phyloP scores from a whole-genome alignment of 2,329 filamentous ascomycete genomes.

The Thielaviopsis euricoi region DNA sequence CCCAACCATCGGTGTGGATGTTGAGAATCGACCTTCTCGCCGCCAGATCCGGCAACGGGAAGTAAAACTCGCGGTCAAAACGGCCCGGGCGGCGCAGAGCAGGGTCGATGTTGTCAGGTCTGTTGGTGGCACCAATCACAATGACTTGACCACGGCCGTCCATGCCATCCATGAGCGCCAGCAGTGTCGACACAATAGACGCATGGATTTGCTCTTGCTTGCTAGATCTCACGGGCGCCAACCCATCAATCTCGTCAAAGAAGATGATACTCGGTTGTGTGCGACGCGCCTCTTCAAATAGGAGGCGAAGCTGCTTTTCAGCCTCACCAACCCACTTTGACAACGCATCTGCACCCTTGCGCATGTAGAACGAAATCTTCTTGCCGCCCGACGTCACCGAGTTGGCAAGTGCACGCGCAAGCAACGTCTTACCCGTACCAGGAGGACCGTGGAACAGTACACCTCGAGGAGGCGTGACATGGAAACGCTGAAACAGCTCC shows the following conservation, averaged over 20 bases:
- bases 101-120: conserved; percentile 90
- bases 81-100: conserved; percentile 85
- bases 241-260: conserved; percentile 84
- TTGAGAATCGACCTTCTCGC: conserved; percentile 76
- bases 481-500: conserved; percentile 79
- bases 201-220: conserved; percentile 98
- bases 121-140: conserved; percentile 95
- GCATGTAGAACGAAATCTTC: conserved; percentile 99
- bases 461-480: conserved; percentile 84
- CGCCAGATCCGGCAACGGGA: conserved; percentile 70
- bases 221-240: conserved; percentile 88
- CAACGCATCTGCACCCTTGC: conserved; percentile 90
- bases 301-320: conserved; percentile 77
- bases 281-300: conserved; percentile 91
- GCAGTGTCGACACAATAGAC: conserved; percentile 86
- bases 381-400: conserved; percentile 76
- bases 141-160: conserved; percentile 96
- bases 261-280: conserved; percentile 98
- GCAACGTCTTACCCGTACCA: conserved; percentile 93
- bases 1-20: conserved; percentile 92
- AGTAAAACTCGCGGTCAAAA: conserved; percentile 97
- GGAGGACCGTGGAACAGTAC: conserved; percentile 95
- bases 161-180: conserved; percentile 95
- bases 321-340: conserved; percentile 99
- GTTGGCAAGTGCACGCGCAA: conserved; percentile 82